phyloP scores from a whole-genome alignment of 768 basidiomycete species.

The Termitomyces sp. region DNA sequence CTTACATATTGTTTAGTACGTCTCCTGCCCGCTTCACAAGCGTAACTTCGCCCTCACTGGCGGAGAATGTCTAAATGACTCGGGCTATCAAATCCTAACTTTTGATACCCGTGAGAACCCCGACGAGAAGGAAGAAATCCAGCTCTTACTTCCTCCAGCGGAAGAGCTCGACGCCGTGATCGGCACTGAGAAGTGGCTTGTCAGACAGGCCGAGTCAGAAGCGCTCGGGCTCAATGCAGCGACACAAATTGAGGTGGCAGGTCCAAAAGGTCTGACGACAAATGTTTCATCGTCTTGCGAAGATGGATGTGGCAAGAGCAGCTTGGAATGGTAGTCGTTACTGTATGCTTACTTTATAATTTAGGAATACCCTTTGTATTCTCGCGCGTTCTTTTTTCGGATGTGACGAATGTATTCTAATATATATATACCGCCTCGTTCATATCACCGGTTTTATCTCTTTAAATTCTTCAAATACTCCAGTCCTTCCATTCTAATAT shows the following conservation, averaged over 20 bases:
- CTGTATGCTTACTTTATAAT: too few species aligned
- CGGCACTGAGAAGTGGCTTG: conserved; percentile 61
- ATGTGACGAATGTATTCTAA: too few species aligned
- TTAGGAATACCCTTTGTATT: background rate
- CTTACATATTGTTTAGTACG: conserved; percentile 1
- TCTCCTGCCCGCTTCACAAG: conserved; percentile 56
- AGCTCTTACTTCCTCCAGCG: conserved; percentile 50
- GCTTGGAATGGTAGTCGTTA: conserved; percentile 3
- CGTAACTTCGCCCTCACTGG: conserved; percentile 52
- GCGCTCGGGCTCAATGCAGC: conserved; percentile 23
- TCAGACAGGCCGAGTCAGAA: conserved; percentile 44
- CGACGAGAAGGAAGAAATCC: conserved; percentile 23
- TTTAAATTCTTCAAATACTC: too few species aligned
- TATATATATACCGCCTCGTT: too few species aligned
- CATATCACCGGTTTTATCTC: too few species aligned
- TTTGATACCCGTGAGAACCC: conserved; percentile 50
- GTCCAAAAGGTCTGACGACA: background rate
- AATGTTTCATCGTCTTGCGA: background rate
- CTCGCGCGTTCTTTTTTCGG: too few species aligned
- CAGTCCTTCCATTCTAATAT: too few species aligned
- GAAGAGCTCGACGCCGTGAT: conserved; percentile 54
- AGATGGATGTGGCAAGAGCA: background rate
- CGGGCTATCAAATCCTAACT: conserved; percentile 50
- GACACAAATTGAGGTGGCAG: conserved; percentile 25
- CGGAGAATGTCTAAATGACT: conserved; percentile 56